Percentiles rank a stretch among this genome's conserved stretches.
Conservation (phyloP, 768 basidiomycete genomes). For the Amylocystis lapponica region DNA sequence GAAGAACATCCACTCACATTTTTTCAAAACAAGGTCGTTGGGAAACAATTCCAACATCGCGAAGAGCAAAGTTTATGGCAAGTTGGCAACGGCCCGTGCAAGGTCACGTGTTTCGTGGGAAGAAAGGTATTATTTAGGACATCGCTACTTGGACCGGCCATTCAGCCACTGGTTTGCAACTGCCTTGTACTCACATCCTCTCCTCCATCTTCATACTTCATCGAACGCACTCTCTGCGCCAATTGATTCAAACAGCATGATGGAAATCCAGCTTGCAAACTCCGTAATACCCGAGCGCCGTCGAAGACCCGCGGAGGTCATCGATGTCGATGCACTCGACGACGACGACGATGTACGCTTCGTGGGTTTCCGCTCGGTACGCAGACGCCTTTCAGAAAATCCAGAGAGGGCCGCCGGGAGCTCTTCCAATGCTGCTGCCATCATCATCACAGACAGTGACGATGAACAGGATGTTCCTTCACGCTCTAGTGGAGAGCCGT, state of each 20-base stretch:
- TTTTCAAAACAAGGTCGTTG: too few species aligned
- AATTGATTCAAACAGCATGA: too few species aligned
- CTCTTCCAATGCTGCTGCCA: slow-evolving; percentile 5
- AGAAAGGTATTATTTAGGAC: background rate
- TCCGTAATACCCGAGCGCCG: background rate
- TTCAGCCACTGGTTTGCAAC: too few species aligned
- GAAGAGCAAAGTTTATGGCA: too few species aligned
- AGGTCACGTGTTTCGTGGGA: too few species aligned
- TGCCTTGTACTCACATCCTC: too few species aligned
- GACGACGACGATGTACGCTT: slow-evolving; percentile 25
- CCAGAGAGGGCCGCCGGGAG: background rate
- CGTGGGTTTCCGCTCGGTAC: slow-evolving; percentile 19
- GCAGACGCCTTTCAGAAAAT: background rate
- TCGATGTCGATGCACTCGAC: slow-evolving; percentile 41
- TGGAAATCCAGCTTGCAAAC: too few species aligned
- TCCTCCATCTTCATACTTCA: too few species aligned
- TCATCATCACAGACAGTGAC: slow-evolving; percentile 36
- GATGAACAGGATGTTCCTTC: slow-evolving; percentile 29
- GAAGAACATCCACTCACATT: background rate
- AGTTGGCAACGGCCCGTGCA: too few species aligned
- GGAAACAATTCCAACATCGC: too few species aligned
- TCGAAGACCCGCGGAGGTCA: slow-evolving; percentile 26
- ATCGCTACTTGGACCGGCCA: background rate
- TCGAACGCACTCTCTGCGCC: too few species aligned
- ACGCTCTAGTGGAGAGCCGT: slow-evolving; percentile 2